Base-by-base conservation (phyloP, 495 filamentous ascomycete genomes). In the Cudoniella acicularis region DNA sequence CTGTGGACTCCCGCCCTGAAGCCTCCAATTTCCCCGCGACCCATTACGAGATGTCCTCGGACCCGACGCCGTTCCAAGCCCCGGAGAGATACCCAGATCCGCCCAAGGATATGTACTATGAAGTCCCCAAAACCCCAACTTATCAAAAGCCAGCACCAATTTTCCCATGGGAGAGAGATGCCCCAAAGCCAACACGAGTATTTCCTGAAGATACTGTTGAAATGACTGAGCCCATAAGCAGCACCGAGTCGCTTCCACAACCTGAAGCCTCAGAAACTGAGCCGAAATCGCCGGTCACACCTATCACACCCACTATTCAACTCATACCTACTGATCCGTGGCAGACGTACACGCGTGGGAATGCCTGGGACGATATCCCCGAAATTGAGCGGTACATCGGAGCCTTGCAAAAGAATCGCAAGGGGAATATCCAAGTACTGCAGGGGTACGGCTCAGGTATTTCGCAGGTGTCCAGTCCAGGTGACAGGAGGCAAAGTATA, bases 341-440 rank as follows among this genome's bases (percentile, higher is more conserved):
- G 83, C 73, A 82, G 50, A 72, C 73, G 59, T 89, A 87, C 65
- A 80, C 79, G 56, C 76, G 83, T 67, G 79, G 78, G 41, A 96
- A 96, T 70, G 91, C 89, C 43, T 96, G 92, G 92, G 92, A 96
- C 64, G 87, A 88, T 30, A 82, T 91, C 23, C 88, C 88, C 1
- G 82, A 88, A 54, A 96, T 96, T 63, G 83, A 90, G 58, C 78
- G 81, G 49, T 96, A 94, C 67, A 87, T 92, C 49, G 84, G 87
- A 52, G 77, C 79, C 43, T 73, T 92, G 24, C 83, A 86, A 62
- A 83, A 84, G 67, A 73, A 83, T 56, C 86, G 83, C 49, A 82
- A 78, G 42, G 81, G 73, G 49, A 80, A 76, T 59, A 79, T 85
- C 51, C 85, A 87, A 69, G 78, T 83, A 45, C 65, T 84, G 24